Conservation (phyloP, 805 yeast genomes). For the Grigorovia humatica region DNA sequence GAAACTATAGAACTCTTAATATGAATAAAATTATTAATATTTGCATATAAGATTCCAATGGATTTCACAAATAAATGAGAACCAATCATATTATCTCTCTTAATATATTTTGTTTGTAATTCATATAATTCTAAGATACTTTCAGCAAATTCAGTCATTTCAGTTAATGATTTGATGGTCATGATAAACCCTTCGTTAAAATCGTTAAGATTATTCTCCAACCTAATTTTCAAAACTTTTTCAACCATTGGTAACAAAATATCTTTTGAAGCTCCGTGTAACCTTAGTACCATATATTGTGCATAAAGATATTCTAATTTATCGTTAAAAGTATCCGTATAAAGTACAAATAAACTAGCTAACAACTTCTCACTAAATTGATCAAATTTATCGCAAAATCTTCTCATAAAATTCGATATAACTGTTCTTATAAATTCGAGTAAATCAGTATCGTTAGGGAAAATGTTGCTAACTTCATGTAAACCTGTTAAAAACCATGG, state of each 20-base stretch:
- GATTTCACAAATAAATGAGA: slow-evolving; percentile 23
- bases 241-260: slow-evolving; percentile 10
- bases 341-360: slow-evolving; percentile 23
- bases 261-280: slow-evolving; percentile 9
- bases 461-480: slow-evolving; percentile 10
- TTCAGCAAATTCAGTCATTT: slow-evolving; percentile 2
- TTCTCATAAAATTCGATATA: slow-evolving; percentile 3
- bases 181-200: slow-evolving; percentile 15
- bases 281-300: slow-evolving; percentile 28
- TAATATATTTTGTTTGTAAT: slow-evolving; percentile 10
- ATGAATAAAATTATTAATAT: slow-evolving; percentile 7
- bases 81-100: slow-evolving; percentile 16
- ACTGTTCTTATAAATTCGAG: neutral
- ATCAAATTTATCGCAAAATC: neutral
- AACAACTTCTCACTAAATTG: slow-evolving; percentile 10
- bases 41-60: slow-evolving; percentile 23
- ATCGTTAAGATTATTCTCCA: neutral
- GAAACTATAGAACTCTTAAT: slow-evolving; percentile 4
- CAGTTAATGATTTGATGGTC: slow-evolving; percentile 8
- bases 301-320: slow-evolving; percentile 25
- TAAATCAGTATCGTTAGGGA: neutral
- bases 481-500: slow-evolving; percentile 29
- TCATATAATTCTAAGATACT: slow-evolving; percentile 16
- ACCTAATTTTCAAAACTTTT: neutral
- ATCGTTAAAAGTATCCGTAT: slow-evolving; percentile 9